Evolutionary conservation across 441 rosid species (phyloP), one percentile per base, ranked within the genome.

Genomic region (Gossypium davidsonii): DNA sequence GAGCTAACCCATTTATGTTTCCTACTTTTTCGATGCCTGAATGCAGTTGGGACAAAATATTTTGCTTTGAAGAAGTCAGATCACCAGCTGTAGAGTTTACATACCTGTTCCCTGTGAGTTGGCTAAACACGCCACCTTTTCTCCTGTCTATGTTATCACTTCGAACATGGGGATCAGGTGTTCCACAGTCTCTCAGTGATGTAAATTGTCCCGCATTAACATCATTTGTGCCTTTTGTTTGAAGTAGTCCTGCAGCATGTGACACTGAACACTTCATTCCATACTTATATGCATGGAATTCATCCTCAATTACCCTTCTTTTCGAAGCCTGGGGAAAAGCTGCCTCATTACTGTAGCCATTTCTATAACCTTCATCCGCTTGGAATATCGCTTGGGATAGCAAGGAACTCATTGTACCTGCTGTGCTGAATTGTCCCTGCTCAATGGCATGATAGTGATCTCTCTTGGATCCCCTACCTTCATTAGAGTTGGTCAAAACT

Each of bases 401-500:
- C 20, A 80, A 75, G 57, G 82, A 78, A 37, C 73, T 72, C 61
- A 28, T 67, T 64, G 79, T 64, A 74, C 79, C 77, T 53, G 75
- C 60, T 17, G 63, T 71, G 66, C 67, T 57, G n/a, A 75, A 78
- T 28, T 75, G 82, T 70, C 56, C 77, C 74, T 85, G 83, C 78
- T 82, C 83, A 62, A 70, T 74, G 39, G 75, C 74, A 66, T 73
- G 80, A 79, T 55, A 57, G 62, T 78, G 76, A 58, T 71, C 85
- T 84, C 92, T 84, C 84, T 84, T 85, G 76, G 78, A 79, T 42
- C 88, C 86, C 60, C 80, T 83, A 70, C 80, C 81, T 80, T 76
- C 89, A 71, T 46, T 70, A 39, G 28, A 71, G 63, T 80, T 70
- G 62, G 81, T 51, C 56, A 76, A 49, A 70, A 52, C 49, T 66